These are phyloP conservation scores for Saccharomycopsis phalli DNA, from an alignment of 1,139 yeast genomes.

Conservation along the genomic window DNA sequence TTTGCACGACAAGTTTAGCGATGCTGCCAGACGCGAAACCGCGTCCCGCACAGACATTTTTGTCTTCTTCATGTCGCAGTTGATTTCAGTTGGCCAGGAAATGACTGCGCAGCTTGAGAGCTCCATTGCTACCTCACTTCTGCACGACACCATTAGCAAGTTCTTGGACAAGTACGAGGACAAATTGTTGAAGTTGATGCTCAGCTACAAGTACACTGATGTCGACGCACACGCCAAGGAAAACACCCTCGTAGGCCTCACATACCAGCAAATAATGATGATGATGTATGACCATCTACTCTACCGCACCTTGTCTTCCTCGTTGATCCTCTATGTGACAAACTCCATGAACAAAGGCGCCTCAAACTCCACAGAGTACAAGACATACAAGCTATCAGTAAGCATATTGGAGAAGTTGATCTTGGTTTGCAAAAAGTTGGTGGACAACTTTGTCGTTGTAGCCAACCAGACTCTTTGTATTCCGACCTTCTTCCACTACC, in stretches of 20 bases:
- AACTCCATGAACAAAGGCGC: conserved; percentile 15
- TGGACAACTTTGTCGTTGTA: conserved; percentile 37
- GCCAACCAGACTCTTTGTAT: conserved; percentile 34
- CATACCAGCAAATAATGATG: conserved; percentile 40
- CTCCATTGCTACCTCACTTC: conserved; percentile 3
- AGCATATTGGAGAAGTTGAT: conserved; percentile 33
- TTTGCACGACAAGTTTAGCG: conserved; percentile 29
- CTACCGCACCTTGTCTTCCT: conserved; percentile 28
- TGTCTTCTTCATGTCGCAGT: conserved; percentile 13
- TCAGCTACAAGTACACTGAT: conserved; percentile 19
- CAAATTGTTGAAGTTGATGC: conserved; percentile 17
- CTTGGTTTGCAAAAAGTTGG: conserved; percentile 35
- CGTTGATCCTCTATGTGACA: conserved; percentile 15
- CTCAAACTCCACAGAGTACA: conserved; percentile 22
- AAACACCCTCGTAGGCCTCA: conserved; percentile 24
- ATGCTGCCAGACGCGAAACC: conserved; percentile 22
- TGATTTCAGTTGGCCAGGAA: conserved; percentile 20
- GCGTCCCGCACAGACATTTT: conserved; percentile 24
- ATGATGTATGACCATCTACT: conserved; percentile 42
- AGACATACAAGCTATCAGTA: conserved; percentile 19
- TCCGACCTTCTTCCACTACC: conserved; percentile 47
- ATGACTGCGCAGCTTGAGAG: not conserved
- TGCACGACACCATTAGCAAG: conserved; percentile 2
- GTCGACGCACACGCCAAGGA: conserved; percentile 13
- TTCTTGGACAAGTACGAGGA: conserved; percentile 18